Base-by-base conservation (phyloP, 805 yeast species). In the Candida vaughaniae region DNA sequence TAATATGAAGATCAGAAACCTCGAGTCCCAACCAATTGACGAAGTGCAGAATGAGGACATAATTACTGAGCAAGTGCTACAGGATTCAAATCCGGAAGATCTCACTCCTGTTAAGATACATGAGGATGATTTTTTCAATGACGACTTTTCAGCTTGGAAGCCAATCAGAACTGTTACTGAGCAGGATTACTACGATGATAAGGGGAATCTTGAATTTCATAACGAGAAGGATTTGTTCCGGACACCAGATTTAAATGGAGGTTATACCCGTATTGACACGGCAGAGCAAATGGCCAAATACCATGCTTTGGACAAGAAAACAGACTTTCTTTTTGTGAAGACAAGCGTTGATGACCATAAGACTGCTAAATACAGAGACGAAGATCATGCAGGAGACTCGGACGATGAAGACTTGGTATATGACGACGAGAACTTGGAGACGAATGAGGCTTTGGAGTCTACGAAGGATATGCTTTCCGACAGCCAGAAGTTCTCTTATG, bases 401-500 rank as follows among this genome's bases (percentile, higher is more conserved):
- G 39, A 35, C 17, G 47, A 46, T 25, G 45, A 45, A 10, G 17
- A 25, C 10, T 14, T 39, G 9, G 56, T 53, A 29, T 60, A 60
- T 11, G 68, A 60, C 43, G 77, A 68, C 29, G 81, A 65, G 20
- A 57, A 57, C 18, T 30, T 67, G 7, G 69, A 66, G 43, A 77
- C 87, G 0, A 60, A 62, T n/a, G 78, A 76, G 31, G 95, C 90
- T 39, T 65, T 93, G 45, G 77, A 78, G 36, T 75, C 91, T 1
- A 93, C 97, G 4, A 87, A 82, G 55, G 76, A 79, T 16, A 76
- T 93, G 77, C 70, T 93, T 11, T 71, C 80, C 6, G 98, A 88
- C 12, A 69, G 83, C 11, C 96, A 93, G 57, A 82, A 86, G 51
- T 82, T 90, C 43, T 98, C 98, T 2, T 93, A 93, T 54, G 85